phyloP scores from a whole-genome alignment of 2,329 filamentous ascomycete genomes.

The Colletotrichum nymphaeae region DNA sequence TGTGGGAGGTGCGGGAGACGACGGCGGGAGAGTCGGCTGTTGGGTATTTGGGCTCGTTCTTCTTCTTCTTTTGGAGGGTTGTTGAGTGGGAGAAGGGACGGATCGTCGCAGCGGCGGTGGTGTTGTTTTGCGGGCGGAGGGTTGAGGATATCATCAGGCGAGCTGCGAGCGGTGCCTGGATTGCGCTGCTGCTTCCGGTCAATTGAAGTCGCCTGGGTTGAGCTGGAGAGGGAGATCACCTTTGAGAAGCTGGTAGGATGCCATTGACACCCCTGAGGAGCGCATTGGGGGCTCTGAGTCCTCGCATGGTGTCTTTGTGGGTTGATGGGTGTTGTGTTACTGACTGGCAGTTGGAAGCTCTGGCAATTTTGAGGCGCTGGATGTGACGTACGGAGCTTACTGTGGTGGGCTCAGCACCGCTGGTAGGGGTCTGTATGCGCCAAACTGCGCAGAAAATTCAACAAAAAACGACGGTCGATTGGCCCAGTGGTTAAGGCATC shows the following conservation, averaged over 20 bases:
- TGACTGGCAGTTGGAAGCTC: neutral
- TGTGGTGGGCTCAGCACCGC: too few relatives aligned
- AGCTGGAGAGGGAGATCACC: neutral
- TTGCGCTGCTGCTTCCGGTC: constrained; percentile 12
- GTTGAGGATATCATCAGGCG: constrained; percentile 19
- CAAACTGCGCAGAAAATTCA: too few relatives aligned
- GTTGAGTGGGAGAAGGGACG: constrained; percentile 46
- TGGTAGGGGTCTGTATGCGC: too few relatives aligned
- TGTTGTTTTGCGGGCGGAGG: neutral
- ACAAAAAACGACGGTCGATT: constrained; percentile 37
- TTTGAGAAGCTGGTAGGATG: constrained; percentile 10
- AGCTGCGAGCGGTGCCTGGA: constrained; percentile 6
- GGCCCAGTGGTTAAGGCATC: constrained; percentile 54
- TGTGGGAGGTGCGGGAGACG: constrained; percentile 35
- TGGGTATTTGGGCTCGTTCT: constrained; percentile 43
- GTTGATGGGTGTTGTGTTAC: neutral
- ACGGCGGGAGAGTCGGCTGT: constrained; percentile 34
- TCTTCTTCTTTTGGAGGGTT: constrained; percentile 49
- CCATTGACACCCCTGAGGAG: constrained; percentile 32
- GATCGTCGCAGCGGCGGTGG: neutral
- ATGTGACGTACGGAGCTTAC: neutral
- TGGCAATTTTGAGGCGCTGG: neutral
- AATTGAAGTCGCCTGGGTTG: neutral
- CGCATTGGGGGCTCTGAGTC: constrained; percentile 1
- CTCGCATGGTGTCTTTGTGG: constrained; percentile 4